Evolutionary conservation across 257 asterid species (phyloP), one percentile per base, ranked within the genome.

Genomic region (Euphrasia confusa): DNA sequence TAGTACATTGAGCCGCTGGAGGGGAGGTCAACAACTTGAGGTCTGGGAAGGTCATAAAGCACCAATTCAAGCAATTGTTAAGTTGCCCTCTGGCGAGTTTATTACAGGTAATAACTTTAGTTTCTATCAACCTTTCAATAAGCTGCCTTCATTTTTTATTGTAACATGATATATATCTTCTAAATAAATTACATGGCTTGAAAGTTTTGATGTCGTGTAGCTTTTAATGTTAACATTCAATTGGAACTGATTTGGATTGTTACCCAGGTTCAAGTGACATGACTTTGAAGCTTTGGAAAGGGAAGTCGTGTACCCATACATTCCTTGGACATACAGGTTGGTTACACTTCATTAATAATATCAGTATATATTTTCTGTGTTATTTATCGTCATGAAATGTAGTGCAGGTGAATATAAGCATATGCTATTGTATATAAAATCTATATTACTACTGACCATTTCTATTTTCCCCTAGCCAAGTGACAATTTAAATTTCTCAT

Each of bases 271-370:
- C 99, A 15, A 93, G 95, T 77, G 97, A 93, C 81, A 78, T 68
- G 81, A 79, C 92, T 61, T 71, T 93, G 79, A 93, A 87, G 94
- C 87, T 89, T 10, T 93, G 99, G 99, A 87, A 85, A 66, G 99
- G 95, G 64, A 83, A 77, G 70, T 65, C 87, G 62, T 89, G 99
- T 64, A 26, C 64, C 33, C 94, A 77, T 47, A 82, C 99, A 49
- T 82, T 85, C 73, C 71, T 63, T 42, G 99, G 97, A 54, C 99
- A 89, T 77, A 74, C 94, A 89, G 99, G 99, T 92, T 50, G 17
- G 48, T 70, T 48, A 64, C 15, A 1, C 45, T 11, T 69, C 33
- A 4, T 30, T 5, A 15, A 32, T 15, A 14, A 21, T 21, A 14
- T 32, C 37, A 49, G 3, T 44, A 28, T 65, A 54, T 15, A 62